phyloP scores from a whole-genome alignment of 306 rosid genomes.

The Cicer yamashitae region DNA sequence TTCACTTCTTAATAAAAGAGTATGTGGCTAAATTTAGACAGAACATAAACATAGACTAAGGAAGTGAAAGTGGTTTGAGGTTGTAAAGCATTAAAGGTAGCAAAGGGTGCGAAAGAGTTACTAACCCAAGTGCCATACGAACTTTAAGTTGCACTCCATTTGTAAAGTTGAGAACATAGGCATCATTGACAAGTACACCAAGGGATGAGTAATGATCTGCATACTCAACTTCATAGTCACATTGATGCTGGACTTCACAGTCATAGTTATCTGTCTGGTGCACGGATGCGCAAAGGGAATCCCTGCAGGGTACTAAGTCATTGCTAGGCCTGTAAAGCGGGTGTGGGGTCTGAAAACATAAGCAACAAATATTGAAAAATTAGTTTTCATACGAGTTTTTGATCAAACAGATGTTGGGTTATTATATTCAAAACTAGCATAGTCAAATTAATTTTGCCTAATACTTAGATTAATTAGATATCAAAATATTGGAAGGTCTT shows the following conservation, averaged over 20 bases:
- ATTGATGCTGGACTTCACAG: constrained; percentile 72
- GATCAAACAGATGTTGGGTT: constrained; percentile 4
- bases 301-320: constrained; percentile 70
- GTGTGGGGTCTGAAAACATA: constrained; percentile 76
- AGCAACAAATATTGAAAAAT: constrained; percentile 31
- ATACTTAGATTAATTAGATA: too few species aligned
- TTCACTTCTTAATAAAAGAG: background rate
- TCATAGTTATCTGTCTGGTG: constrained; percentile 49
- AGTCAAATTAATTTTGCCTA: too few species aligned
- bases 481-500: too few species aligned
- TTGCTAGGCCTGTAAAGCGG: constrained; percentile 79
- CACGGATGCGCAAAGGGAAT: constrained; percentile 71
- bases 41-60: background rate
- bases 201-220: constrained; percentile 88
- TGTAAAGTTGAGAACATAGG: constrained; percentile 68
- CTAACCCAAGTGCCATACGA: constrained; percentile 82
- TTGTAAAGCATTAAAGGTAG: background rate
- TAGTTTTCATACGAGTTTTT: background rate
- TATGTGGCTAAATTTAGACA: background rate
- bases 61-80: constrained; percentile 13
- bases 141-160: constrained; percentile 69
- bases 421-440: too few species aligned
- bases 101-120: constrained; percentile 29
- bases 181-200: constrained; percentile 85
- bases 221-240: constrained; percentile 88